Evolutionary conservation across 163 green algal species (phyloP).

Genomic region (Trebouxiophyceae sp.): DNA sequence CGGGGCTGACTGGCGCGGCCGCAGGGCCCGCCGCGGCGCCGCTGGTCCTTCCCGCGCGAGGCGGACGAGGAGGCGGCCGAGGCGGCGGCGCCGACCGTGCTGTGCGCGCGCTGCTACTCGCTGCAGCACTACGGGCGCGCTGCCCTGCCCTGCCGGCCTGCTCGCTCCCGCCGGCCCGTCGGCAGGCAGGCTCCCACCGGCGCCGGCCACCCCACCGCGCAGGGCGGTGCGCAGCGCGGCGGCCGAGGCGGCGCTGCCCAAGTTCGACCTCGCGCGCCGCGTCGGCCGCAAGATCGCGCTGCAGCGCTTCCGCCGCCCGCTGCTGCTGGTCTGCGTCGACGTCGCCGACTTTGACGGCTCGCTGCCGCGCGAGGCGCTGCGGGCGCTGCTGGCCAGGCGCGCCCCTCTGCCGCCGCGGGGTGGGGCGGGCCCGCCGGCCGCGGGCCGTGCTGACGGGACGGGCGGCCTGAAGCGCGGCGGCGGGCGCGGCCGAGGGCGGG

Average conservation of each 20-base stretch:
- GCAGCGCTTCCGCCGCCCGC: constrained; percentile 53
- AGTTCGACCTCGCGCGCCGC: constrained; percentile 78
- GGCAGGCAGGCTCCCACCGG: no score
- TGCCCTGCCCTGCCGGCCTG: neutral
- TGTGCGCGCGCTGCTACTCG: constrained; percentile 82
- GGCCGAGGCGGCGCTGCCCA: constrained; percentile 71
- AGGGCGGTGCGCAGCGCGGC: constrained; percentile 68
- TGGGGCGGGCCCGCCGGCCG: constrained; percentile 3
- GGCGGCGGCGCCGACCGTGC: constrained; percentile 17
- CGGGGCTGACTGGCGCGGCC: neutral
- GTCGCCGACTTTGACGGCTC: constrained; percentile 95
- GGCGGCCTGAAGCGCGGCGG: neutral
- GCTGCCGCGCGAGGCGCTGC: constrained; percentile 66
- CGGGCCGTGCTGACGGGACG: neutral
- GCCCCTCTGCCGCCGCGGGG: constrained; percentile 2
- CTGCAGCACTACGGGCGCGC: constrained; percentile 68
- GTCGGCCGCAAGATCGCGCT: constrained; percentile 75
- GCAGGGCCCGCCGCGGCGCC: neutral
- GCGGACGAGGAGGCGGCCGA: constrained; percentile 16
- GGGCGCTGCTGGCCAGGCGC: constrained; percentile 24
- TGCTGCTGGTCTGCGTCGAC: constrained; percentile 91
- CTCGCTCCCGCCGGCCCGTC: no score
- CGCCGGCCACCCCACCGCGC: no score
- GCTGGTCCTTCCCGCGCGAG: constrained; percentile 69
- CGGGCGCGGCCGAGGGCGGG: constrained; percentile 1